Evolutionary conservation across 768 basidiomycete species (phyloP).

Genomic region (Phlebiopsis gigantea): DNA sequence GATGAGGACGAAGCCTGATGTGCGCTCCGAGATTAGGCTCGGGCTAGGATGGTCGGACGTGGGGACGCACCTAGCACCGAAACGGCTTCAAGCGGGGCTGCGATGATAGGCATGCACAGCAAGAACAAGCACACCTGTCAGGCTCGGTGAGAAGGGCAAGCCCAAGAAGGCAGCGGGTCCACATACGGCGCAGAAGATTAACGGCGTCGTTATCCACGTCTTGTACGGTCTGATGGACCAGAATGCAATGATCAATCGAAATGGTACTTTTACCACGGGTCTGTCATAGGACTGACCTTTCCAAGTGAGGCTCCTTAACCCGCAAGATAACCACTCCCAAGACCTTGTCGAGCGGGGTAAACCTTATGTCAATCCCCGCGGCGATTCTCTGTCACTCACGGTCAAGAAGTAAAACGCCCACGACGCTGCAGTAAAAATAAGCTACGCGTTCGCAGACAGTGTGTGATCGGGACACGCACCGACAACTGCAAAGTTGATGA

Average conservation of each 20-base stretch:
- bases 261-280: neutral
- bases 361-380: neutral
- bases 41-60: neutral
- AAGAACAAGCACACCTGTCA: constrained; percentile 80
- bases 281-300: constrained; percentile 43
- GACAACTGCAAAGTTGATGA: constrained; percentile 88
- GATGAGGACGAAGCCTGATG: constrained; percentile 65
- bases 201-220: constrained; percentile 86
- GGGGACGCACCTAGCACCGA: constrained; percentile 73
- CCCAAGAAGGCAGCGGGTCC: neutral
- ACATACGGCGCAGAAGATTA: constrained; percentile 82
- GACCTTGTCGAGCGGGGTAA: constrained; percentile 42
- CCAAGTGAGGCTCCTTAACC: constrained; percentile 84
- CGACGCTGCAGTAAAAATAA: constrained; percentile 38
- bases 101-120: constrained; percentile 90
- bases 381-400: constrained; percentile 37
- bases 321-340: constrained; percentile 84
- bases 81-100: constrained; percentile 83
- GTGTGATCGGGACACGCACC: neutral
- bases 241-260: neutral
- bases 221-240: constrained; percentile 68
- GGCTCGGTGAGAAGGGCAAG: neutral
- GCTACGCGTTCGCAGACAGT: neutral
- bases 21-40: neutral
- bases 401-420: constrained; percentile 89